A percentile compares a stretch with the other conserved stretches of the same genome.
These are phyloP conservation scores for cucumber (Cucumis sativus) DNA, from an alignment of 306 rosid genomes.

Conservation along the genomic window DNA sequence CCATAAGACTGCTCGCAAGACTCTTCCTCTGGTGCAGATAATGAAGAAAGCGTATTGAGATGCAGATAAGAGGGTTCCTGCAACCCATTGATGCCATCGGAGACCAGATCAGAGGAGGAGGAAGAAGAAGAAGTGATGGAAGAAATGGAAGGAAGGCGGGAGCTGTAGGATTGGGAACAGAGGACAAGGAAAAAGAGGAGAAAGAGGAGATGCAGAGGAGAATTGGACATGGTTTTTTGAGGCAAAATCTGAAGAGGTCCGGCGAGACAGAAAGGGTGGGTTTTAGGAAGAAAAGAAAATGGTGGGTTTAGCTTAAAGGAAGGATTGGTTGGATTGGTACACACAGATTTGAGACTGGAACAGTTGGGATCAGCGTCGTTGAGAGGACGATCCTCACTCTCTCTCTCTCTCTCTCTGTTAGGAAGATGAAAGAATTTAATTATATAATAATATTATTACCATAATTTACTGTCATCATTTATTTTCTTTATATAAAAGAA, in stretches of 20 bases:
- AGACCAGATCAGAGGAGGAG: slow-evolving; percentile 27
- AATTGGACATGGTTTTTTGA: slow-evolving; percentile 3
- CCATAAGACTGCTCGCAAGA: slow-evolving; percentile 78
- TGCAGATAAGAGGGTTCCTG: neutral
- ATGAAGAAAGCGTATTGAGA: slow-evolving; percentile 6
- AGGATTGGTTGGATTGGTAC: neutral
- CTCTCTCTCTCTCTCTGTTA: neutral
- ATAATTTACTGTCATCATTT: too few relatives aligned
- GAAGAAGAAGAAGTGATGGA: neutral
- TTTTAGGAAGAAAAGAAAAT: neutral
- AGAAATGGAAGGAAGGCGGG: slow-evolving; percentile 5
- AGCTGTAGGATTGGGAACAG: slow-evolving; percentile 28
- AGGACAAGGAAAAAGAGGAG: slow-evolving; percentile 26
- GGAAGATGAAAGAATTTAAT: neutral
- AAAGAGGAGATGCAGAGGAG: neutral
- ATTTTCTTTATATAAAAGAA: too few relatives aligned
- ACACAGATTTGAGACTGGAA: neutral
- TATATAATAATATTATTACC: too few relatives aligned
- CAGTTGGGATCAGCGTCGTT: neutral
- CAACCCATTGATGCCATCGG: slow-evolving; percentile 34
- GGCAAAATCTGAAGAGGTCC: neutral
- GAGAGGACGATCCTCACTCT: neutral
- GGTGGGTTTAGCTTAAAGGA: slow-evolving; percentile 2
- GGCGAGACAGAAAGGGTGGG: neutral
- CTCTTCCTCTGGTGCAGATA: slow-evolving; percentile 27